Evolutionary conservation across 176 grass and related monocot species (phyloP), one percentile per base, ranked within the genome.

Genomic region (Poa annua): DNA sequence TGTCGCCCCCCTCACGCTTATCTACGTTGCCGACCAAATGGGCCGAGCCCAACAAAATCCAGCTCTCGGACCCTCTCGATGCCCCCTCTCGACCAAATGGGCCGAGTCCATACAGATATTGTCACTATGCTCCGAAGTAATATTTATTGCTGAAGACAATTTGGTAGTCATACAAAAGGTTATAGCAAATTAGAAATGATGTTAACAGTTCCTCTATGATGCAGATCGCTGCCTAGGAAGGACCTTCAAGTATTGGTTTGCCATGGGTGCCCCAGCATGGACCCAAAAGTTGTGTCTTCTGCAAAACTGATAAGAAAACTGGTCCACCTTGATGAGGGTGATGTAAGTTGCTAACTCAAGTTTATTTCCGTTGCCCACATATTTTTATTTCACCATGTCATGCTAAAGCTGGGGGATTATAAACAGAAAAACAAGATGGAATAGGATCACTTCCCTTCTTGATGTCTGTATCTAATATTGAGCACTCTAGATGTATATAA

Each of bases 281-380:
- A 92, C 59, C 81, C 82, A 20, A 98, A 91, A 85, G 92, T 90
- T 20, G n/a, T n/a, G n/a, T n/a, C n/a, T n/a, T n/a, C n/a, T n/a
- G n/a, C n/a, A n/a, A n/a, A n/a, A n/a, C n/a, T 98, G 47, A 91
- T 95, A 84, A 90, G 92, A 77, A 98, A 98, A 84, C 85, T 90
- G 54, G 96, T 98, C 21, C 92, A 98, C 79, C 88, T 98, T 82
- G 92, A 98, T 52, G 96, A 98, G 86, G 96, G 96, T 54, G 96
- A 98, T 86, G 96, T 98, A 93, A 89, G 89, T 85, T 70, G 21
- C 65, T 86, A 49, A n/a, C 49, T 29, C 63, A 71, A 84, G 7
- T 77, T 80, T 71, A 55, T 64, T 24, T 66, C 57, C 3, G 25
- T 51, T 52, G 74, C 5, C 32, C 1, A 4, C 49, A 87, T 60